Evolutionary conservation across 169 alveolate genomes (phyloP).

Genomic region (Eimeria sp.): DNA sequence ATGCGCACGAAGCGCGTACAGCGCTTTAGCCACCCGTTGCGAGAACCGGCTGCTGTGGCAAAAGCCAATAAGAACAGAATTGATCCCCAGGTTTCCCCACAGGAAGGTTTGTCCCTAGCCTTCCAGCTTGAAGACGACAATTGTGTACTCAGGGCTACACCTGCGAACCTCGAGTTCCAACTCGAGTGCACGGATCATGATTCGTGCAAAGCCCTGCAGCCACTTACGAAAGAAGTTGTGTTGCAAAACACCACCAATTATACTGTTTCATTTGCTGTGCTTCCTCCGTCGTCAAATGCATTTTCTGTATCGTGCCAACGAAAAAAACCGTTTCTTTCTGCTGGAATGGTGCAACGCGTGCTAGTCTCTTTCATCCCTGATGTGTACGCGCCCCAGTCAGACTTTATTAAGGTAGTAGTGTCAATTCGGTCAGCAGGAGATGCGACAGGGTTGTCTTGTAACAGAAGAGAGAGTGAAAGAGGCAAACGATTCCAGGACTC

Average conservation of each 20-base stretch:
- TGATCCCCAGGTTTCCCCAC: neutral
- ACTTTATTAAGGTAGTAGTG: neutral
- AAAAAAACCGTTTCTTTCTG: neutral
- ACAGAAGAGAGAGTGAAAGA: neutral
- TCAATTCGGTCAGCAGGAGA: neutral
- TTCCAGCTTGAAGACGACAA: neutral
- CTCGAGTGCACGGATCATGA: neutral
- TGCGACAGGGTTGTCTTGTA: neutral
- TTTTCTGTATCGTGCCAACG: constrained; percentile 12
- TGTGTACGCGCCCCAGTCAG: constrained; percentile 42
- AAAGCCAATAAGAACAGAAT: too few species aligned
- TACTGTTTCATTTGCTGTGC: constrained; percentile 36
- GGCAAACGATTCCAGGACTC: neutral
- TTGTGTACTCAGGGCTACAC: constrained; percentile 22
- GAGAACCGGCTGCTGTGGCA: neutral
- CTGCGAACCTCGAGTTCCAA: constrained; percentile 29
- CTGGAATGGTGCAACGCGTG: constrained; percentile 32
- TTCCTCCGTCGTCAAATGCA: constrained; percentile 27
- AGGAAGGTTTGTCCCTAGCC: neutral
- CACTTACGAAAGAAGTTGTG: neutral
- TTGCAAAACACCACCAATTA: constrained; percentile 14
- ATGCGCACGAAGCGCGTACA: neutral
- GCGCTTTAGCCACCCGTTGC: neutral
- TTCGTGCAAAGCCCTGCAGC: neutral
- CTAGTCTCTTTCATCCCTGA: constrained; percentile 6